Evolutionary conservation across 805 yeast species (phyloP).

Genomic region (Myxozyma udenii): DNA sequence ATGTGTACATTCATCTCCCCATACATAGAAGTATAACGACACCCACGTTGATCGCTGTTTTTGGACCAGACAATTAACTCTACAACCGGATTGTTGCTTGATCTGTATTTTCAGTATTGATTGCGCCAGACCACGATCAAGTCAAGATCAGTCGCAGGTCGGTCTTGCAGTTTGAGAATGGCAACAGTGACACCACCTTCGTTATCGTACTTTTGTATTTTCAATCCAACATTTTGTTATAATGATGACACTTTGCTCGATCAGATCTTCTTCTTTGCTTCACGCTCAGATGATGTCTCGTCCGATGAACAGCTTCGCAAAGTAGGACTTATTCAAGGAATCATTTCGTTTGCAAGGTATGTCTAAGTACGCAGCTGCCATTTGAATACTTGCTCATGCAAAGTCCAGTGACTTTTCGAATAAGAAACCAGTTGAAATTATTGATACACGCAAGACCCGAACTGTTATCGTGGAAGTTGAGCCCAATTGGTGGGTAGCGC

Average conservation of each 20-base stretch:
- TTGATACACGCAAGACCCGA: constrained; percentile 28
- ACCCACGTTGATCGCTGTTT: no score
- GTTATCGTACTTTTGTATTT: constrained; percentile 27
- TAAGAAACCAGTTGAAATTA: constrained; percentile 26
- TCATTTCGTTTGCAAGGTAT: constrained; percentile 28
- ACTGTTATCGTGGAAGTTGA: constrained; percentile 27
- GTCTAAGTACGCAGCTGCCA: background rate
- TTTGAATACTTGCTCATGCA: background rate
- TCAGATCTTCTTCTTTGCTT: constrained; percentile 25
- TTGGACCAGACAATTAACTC: no score
- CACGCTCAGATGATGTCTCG: constrained; percentile 21
- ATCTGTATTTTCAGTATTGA: background rate
- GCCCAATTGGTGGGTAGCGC: constrained; percentile 28
- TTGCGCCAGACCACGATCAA: background rate
- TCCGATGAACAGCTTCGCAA: constrained; percentile 27
- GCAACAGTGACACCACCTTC: constrained; percentile 27
- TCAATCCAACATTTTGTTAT: constrained; percentile 20
- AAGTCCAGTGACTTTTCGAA: constrained; percentile 25
- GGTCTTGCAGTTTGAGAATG: no score
- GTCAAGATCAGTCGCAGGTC: no score
- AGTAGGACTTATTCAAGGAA: constrained; percentile 29
- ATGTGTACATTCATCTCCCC: no score
- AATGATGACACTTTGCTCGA: constrained; percentile 25
- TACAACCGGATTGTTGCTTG: no score
- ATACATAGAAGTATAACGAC: no score